Conservation (phyloP, 805 yeast genomes). For the Hanseniaspora guilliermondii region DNA sequence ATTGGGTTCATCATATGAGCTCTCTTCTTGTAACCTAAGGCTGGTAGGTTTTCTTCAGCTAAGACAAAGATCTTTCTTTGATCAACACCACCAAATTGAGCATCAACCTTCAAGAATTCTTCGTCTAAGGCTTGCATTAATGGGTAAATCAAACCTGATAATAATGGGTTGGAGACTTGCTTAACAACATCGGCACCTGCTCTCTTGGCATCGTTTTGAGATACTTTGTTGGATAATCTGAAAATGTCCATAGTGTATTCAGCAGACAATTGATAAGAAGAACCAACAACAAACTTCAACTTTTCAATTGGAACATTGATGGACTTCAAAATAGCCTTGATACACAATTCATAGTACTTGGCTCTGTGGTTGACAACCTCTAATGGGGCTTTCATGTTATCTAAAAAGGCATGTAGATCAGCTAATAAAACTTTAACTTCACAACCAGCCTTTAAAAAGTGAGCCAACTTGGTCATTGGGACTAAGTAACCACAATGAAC, state of each 20-base stretch:
- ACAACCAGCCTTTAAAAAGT: constrained; percentile 90
- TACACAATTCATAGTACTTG: constrained; percentile 68
- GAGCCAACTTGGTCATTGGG: constrained; percentile 92
- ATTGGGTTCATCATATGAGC: constrained; percentile 97
- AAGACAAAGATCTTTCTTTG: constrained; percentile 94
- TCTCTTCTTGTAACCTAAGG: constrained; percentile 87
- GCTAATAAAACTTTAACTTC: constrained; percentile 86
- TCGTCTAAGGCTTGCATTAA: constrained; percentile 98
- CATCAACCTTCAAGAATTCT: constrained; percentile 75
- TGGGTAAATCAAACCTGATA: constrained; percentile 91
- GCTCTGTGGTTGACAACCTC: constrained; percentile 85
- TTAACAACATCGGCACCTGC: constrained; percentile 99
- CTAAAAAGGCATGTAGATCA: constrained; percentile 91
- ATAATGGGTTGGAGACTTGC: constrained; percentile 86
- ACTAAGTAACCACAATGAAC: constrained; percentile 99
- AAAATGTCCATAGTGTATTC: constrained; percentile 83
- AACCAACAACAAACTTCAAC: constrained; percentile 72
- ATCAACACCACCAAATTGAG: constrained; percentile 97
- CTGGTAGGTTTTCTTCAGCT: constrained; percentile 85
- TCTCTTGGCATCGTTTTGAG: constrained; percentile 92
- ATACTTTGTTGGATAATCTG: constrained; percentile 67
- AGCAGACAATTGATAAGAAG: constrained; percentile 69
- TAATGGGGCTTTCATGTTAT: constrained; percentile 95
- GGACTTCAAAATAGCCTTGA: constrained; percentile 73
- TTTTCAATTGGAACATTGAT: constrained; percentile 87